phyloP scores from a whole-genome alignment of 1,139 yeast genomes.

The Suhomyces maxii region DNA sequence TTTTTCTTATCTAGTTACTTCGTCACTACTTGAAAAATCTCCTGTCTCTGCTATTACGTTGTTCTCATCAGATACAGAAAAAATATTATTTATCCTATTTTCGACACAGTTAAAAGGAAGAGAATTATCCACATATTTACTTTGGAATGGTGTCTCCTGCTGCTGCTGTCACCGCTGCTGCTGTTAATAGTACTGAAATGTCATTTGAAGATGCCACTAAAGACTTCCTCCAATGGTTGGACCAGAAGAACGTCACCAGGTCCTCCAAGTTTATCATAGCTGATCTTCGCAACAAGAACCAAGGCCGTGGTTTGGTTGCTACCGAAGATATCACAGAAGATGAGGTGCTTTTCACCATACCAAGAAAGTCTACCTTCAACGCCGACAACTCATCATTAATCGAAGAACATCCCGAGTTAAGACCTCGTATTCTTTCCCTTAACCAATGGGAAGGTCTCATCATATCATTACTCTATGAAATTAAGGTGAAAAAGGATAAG shows the following conservation, averaged over 20 bases:
- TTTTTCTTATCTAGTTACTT: too few species aligned
- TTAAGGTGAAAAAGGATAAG: conserved; percentile 34
- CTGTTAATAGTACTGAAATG: too few species aligned
- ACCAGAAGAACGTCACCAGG: conserved; percentile 41
- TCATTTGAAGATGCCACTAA: conserved; percentile 30
- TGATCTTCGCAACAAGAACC: conserved; percentile 57
- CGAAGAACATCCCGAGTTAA: conserved; percentile 29
- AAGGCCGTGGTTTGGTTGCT: conserved; percentile 83
- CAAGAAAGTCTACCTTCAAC: conserved; percentile 58
- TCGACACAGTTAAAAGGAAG: too few species aligned
- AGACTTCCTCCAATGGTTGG: conserved; percentile 56
- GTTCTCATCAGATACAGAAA: too few species aligned
- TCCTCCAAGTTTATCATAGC: conserved; percentile 57
- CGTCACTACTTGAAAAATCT: too few species aligned
- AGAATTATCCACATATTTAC: too few species aligned
- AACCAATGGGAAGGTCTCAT: conserved; percentile 81
- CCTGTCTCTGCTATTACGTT: too few species aligned
- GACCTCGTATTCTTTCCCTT: conserved; percentile 39
- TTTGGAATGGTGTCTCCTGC: too few species aligned
- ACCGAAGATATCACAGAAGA: conserved; percentile 53
- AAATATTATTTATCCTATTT: too few species aligned
- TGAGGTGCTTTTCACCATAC: conserved; percentile 69
- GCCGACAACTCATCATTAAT: conserved; percentile 55
- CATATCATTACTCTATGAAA: conserved; percentile 62
- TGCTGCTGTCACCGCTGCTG: too few species aligned